phyloP scores from a whole-genome alignment of 129 eudicot species.

The Rutidosis leptorrhynchoides region DNA sequence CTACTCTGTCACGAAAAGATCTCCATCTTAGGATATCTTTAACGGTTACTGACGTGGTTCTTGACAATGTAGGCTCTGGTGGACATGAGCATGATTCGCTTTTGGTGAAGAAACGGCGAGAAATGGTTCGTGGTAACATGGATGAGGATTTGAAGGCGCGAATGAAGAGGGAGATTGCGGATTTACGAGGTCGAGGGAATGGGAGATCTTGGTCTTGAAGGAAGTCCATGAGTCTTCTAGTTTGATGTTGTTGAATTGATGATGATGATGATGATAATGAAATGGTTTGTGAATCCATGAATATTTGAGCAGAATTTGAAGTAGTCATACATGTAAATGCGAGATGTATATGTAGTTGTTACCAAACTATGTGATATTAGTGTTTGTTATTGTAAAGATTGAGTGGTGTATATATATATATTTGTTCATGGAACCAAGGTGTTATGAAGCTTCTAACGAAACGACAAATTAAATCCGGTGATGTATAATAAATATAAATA shows the following conservation, averaged over 20 bases:
- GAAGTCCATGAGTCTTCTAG: slow-evolving; percentile 70
- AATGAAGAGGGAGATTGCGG: slow-evolving; percentile 34
- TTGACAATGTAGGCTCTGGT: slow-evolving; percentile 28
- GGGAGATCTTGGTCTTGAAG: slow-evolving; percentile 44
- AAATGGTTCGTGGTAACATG: slow-evolving; percentile 40
- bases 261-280: background rate
- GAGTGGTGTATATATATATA: background rate
- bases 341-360: slow-evolving; percentile 4
- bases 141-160: slow-evolving; percentile 49
- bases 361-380: slow-evolving; percentile 11
- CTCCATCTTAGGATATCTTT: slow-evolving; percentile 83
- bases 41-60: slow-evolving; percentile 45
- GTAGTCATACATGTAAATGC: slow-evolving; percentile 8
- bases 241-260: slow-evolving; percentile 18
- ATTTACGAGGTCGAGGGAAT: slow-evolving; percentile 27
- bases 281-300: slow-evolving; percentile 19
- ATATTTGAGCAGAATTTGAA: slow-evolving; percentile 1
- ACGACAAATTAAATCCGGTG: slow-evolving; percentile 27
- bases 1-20: slow-evolving; percentile 66
- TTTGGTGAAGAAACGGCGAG: slow-evolving; percentile 36
- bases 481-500: too few species aligned
- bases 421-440: slow-evolving; percentile 15
- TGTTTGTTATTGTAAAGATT: slow-evolving; percentile 19
- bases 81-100: slow-evolving; percentile 1
- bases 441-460: slow-evolving; percentile 16